Evolutionary conservation across 345 rosid genomes (phyloP), one percentile per base, ranked within the genome.

Genomic region (Brassica cretica): DNA sequence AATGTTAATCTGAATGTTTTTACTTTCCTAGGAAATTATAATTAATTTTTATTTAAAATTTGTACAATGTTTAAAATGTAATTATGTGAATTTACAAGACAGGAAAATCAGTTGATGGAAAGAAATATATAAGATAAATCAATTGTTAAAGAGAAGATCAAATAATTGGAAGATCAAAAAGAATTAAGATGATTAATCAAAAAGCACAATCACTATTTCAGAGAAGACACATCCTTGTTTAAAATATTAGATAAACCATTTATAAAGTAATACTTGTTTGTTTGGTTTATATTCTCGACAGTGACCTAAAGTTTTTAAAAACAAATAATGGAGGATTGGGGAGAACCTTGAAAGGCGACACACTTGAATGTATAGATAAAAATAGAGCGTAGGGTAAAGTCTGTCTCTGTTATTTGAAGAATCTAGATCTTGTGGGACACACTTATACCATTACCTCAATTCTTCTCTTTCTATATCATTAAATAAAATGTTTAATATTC

Each of bases 391-490:
- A 18, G 68, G 68, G 25, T 19, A 19, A 66, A 60, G 24, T 61
- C 69, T 62, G 64, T 60, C 69, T 68, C 64, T 15, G 21, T 73
- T 60, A 65, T 44, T 32, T 79, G 68, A 69, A 62, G 82, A 74
- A 79, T 79, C 78, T 53, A 74, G 75, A 79, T 74, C 56, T 68
- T 61, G 51, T 53, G 75, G 78, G 78, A 11, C 78, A 25, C 19
- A 9, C 65, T 18, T 68, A 21, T 29, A 71, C 63, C 55, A 66
- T 79, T 49, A 41, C 73, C 73, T 66, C 44, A 39, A 77, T 68
- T 46, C 59, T 25, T 68, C 55, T 78, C 33, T 25, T 30, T 73
- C 29, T 62, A 11, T 46, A 32, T 24, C 14, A 46, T 30, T 15
- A 3, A 35, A 56, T 4, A 39, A 53, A 37, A 10, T 8, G 56